These are phyloP conservation scores for Pichia sp. DNA, from an alignment of 1,139 yeast genomes.

Conservation along the genomic window DNA sequence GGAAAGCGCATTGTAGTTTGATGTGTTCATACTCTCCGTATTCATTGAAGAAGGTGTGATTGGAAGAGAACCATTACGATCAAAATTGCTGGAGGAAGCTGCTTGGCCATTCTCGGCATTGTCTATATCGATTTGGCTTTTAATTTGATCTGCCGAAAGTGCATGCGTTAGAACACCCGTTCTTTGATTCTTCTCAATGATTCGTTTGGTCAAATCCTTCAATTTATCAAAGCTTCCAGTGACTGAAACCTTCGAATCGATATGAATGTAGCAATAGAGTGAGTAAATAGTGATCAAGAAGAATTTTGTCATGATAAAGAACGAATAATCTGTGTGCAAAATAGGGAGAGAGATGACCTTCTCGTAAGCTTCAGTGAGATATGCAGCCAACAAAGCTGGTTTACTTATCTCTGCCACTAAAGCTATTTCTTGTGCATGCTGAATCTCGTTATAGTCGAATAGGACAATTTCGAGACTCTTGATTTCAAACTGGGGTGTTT, in stretches of 20 bases:
- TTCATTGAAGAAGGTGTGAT: not conserved
- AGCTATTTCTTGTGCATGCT: not conserved
- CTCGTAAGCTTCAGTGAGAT: conserved; percentile 7
- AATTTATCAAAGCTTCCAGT: conserved; percentile 4
- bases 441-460: not conserved
- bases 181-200: conserved; percentile 3
- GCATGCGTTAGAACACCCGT: conserved; percentile 6
- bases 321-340: conserved; percentile 8
- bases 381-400: conserved; percentile 4
- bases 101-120: not conserved
- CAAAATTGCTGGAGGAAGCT: not conserved
- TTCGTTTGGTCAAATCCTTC: conserved; percentile 2
- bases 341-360: conserved; percentile 4
- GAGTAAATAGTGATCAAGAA: conserved; percentile 9
- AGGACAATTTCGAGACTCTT: not conserved
- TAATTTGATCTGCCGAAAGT: conserved; percentile 1
- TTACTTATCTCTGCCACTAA: not conserved
- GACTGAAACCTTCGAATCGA: not conserved
- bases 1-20: conserved; percentile 2
- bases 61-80: not conserved
- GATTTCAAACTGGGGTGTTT: not conserved
- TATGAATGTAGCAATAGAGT: conserved; percentile 7
- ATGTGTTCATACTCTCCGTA: not conserved
- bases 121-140: not conserved
- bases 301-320: conserved; percentile 10